These are phyloP conservation scores for Pyrenopolyporus hunteri DNA, from an alignment of 495 filamentous ascomycete genomes.

Conservation along the genomic window DNA sequence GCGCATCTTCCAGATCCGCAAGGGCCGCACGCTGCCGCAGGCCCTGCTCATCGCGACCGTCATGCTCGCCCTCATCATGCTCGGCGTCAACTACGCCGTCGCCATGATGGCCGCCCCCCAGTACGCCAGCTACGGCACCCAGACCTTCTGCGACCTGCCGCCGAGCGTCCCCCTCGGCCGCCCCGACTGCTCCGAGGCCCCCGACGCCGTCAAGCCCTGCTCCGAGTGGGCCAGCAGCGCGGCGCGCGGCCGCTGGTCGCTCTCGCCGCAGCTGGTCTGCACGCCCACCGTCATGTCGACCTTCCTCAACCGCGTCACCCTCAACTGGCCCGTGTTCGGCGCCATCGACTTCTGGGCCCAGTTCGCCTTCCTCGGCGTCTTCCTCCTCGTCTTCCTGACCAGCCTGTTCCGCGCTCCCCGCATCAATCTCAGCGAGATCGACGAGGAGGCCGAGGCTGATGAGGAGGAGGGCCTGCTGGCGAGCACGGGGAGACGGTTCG, in stretches of 20 bases:
- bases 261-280: conserved; percentile 73
- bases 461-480: conserved; percentile 93
- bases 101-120: conserved; percentile 92
- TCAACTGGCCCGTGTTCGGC: conserved; percentile 97
- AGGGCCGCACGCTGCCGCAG: conserved; percentile 87
- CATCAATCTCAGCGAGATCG: conserved; percentile 72
- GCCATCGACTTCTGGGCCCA: conserved; percentile 93
- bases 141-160: conserved; percentile 84
- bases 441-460: conserved; percentile 90
- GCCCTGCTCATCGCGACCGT: conserved; percentile 90
- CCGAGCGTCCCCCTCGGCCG: conserved; percentile 61
- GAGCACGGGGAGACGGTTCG: conserved; percentile 76
- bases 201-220: conserved; percentile 76
- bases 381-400: conserved; percentile 75
- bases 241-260: conserved; percentile 24
- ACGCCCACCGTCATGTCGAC: conserved; percentile 89
- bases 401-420: conserved; percentile 80
- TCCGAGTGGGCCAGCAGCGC: conserved; percentile 68
- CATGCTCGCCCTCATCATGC: conserved; percentile 83
- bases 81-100: conserved; percentile 90
- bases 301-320: conserved; percentile 90
- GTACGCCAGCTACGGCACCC: conserved; percentile 91
- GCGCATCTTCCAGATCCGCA: conserved; percentile 84
- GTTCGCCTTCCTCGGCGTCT: conserved; percentile 85
- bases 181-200: conserved; percentile 80